Evolutionary conservation across 768 basidiomycete species (phyloP).

Genomic region (Hortiboletus flavorubellus): DNA sequence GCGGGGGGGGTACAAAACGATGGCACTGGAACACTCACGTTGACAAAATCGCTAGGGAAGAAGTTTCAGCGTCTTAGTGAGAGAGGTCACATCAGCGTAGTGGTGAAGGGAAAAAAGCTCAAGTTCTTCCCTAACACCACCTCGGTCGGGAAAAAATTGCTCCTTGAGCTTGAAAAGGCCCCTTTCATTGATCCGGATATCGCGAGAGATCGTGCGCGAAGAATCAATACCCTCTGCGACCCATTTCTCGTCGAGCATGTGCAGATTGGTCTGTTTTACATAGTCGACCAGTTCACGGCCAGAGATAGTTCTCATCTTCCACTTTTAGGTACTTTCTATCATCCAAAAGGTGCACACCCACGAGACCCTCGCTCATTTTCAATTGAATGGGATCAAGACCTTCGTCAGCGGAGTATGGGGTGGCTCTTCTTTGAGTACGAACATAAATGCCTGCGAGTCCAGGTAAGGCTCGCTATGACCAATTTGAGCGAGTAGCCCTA

Average conservation of each 20-base stretch:
- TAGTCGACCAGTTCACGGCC: not conserved
- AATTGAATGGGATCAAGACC: slow-evolving; percentile 63
- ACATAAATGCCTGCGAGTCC: slow-evolving; percentile 62
- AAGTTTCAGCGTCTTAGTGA: slow-evolving; percentile 47
- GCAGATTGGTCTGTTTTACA: slow-evolving; percentile 56
- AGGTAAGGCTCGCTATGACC: slow-evolving; percentile 37
- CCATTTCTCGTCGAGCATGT: slow-evolving; percentile 55
- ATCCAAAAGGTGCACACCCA: slow-evolving; percentile 19
- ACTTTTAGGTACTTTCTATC: slow-evolving; percentile 28
- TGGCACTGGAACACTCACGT: slow-evolving; percentile 42
- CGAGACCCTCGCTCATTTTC: slow-evolving; percentile 56
- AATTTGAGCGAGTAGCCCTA: not conserved
- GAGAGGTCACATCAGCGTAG: slow-evolving; percentile 37
- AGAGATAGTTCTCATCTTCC: not conserved
- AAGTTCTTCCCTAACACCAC: slow-evolving; percentile 18
- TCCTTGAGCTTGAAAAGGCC: slow-evolving; percentile 47
- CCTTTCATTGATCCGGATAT: slow-evolving; percentile 53
- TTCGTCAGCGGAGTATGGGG: slow-evolving; percentile 43
- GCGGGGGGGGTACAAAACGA: slow-evolving; percentile 57
- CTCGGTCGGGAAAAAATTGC: slow-evolving; percentile 11
- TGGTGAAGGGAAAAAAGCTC: slow-evolving; percentile 41
- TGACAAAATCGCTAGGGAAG: slow-evolving; percentile 32
- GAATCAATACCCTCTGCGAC: slow-evolving; percentile 40
- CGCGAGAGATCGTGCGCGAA: slow-evolving; percentile 47
- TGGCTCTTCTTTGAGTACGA: slow-evolving; percentile 65